Percentiles rank a stretch among this genome's conserved stretches.
phyloP scores from a whole-genome alignment of 805 yeast genomes.

The Cyberlindnera maritima region DNA sequence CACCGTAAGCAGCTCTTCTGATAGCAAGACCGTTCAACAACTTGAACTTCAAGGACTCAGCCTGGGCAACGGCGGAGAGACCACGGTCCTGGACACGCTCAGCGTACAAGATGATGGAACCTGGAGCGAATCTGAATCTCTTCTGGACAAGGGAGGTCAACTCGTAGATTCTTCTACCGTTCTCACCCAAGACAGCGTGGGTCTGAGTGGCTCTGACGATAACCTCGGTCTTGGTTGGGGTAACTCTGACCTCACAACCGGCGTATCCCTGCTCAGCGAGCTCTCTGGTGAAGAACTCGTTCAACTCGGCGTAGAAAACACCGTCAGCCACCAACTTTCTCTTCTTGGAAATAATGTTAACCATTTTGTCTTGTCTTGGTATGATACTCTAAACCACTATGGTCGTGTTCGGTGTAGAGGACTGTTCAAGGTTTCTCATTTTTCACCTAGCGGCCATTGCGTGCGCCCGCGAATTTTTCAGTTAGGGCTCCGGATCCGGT shows the following conservation, averaged over 20 bases:
- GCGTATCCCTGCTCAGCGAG: slow-evolving; percentile 99
- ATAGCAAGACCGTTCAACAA: slow-evolving; percentile 97
- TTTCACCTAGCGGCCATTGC: neutral
- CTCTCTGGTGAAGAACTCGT: slow-evolving; percentile 99
- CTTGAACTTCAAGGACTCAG: slow-evolving; percentile 98
- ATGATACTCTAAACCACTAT: neutral
- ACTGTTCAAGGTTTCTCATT: slow-evolving; percentile 6
- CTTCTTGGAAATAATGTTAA: slow-evolving; percentile 78
- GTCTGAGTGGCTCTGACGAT: slow-evolving; percentile 99
- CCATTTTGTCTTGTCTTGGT: slow-evolving; percentile 24
- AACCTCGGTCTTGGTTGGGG: slow-evolving; percentile 97
- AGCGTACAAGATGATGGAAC: slow-evolving; percentile 91
- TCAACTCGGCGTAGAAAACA: slow-evolving; percentile 99
- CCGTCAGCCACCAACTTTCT: slow-evolving; percentile 99
- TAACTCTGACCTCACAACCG: slow-evolving; percentile 99
- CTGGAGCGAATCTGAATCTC: slow-evolving; percentile 97
- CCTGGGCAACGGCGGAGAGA: slow-evolving; percentile 99
- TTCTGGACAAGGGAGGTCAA: slow-evolving; percentile 95
- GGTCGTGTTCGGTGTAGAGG: neutral
- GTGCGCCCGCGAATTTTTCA: neutral
- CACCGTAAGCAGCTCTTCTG: slow-evolving; percentile 99
- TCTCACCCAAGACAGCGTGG: slow-evolving; percentile 98
- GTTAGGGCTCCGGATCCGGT: neutral
- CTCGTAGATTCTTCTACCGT: slow-evolving; percentile 99
- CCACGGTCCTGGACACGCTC: slow-evolving; percentile 99